Conservation (phyloP, 176 grass and related monocot genomes). For the Aechmea fasciata region DNA sequence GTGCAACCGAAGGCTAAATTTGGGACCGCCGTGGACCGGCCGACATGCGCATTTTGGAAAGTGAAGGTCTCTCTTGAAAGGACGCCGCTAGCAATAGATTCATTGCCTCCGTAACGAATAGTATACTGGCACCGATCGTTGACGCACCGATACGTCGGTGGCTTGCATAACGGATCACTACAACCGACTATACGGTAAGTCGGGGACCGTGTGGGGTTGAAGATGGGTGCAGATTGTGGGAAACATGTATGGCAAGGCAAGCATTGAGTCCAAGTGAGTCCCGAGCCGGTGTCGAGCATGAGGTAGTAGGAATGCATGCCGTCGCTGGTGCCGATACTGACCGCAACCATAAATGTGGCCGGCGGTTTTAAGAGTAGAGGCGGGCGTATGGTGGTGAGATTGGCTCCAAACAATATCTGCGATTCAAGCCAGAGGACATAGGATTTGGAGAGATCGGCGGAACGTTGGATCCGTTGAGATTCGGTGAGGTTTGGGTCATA, state of each 20-base stretch:
- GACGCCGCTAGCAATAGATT: slow-evolving; percentile 1
- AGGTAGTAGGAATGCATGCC: neutral
- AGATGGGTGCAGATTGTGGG: slow-evolving; percentile 15
- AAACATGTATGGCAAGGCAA: slow-evolving; percentile 17
- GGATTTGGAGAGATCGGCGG: neutral
- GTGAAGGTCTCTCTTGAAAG: slow-evolving; percentile 16
- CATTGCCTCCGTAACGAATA: slow-evolving; percentile 3
- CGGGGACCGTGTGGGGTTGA: slow-evolving; percentile 15
- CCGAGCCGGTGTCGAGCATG: slow-evolving; percentile 20
- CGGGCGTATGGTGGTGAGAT: neutral
- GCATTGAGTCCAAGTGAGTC: slow-evolving; percentile 27
- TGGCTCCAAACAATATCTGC: neutral
- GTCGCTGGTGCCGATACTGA: neutral
- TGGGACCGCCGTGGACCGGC: neutral
- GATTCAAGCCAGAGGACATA: neutral
- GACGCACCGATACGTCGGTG: neutral
- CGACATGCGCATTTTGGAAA: slow-evolving; percentile 4
- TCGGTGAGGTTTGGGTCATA: neutral
- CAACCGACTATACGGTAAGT: slow-evolving; percentile 8
- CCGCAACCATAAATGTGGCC: neutral
- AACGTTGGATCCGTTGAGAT: neutral
- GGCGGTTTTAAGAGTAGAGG: neutral
- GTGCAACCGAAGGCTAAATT: slow-evolving; percentile 21
- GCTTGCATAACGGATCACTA: slow-evolving; percentile 8
- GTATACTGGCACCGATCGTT: slow-evolving; percentile 6